A percentile compares a stretch with the other conserved stretches of the same genome.
phyloP scores from a whole-genome alignment of 2,329 filamentous ascomycete species.

The Exophiala calicioides region DNA sequence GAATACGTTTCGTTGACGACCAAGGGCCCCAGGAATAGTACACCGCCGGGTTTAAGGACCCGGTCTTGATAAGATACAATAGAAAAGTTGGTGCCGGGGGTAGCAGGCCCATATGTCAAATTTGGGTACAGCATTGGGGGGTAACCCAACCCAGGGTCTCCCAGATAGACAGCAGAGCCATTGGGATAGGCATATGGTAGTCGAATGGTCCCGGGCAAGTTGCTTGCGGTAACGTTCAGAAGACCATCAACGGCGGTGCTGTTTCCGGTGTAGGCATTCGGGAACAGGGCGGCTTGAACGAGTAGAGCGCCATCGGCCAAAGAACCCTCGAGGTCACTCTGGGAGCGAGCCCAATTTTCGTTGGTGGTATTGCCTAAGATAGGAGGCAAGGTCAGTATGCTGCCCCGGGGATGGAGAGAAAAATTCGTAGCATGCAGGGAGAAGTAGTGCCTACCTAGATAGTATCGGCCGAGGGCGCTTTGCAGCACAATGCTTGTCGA shows the following conservation, averaged over 20 bases:
- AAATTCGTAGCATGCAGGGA: too few relatives aligned
- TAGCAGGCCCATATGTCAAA: conserved; percentile 60
- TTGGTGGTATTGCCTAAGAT: conserved; percentile 54
- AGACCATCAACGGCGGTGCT: conserved; percentile 51
- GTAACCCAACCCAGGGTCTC: conserved; percentile 66
- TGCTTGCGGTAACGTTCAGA: conserved; percentile 63
- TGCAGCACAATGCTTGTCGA: conserved; percentile 63
- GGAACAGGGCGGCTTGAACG: conserved; percentile 72
- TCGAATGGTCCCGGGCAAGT: conserved; percentile 48
- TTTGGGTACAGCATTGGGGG: conserved; percentile 75
- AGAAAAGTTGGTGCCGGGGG: conserved; percentile 29
- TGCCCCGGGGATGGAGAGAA: background rate
- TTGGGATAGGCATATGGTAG: conserved; percentile 64
- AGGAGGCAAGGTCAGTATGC: background rate
- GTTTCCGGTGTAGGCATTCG: conserved; percentile 63
- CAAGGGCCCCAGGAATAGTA: conserved; percentile 75
- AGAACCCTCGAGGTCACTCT: conserved; percentile 69
- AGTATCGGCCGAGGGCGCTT: conserved; percentile 52
- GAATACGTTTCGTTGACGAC: conserved; percentile 71
- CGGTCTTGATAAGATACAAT: conserved; percentile 46
- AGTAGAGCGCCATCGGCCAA: conserved; percentile 62
- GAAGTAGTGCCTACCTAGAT: conserved; percentile 38
- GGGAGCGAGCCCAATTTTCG: conserved; percentile 62
- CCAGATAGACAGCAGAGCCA: conserved; percentile 61
- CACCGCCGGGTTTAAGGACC: conserved; percentile 41